Percentiles rank a stretch among this genome's conserved stretches.
Conservation (phyloP, 768 basidiomycete genomes). For the Tulasnella calospora region DNA sequence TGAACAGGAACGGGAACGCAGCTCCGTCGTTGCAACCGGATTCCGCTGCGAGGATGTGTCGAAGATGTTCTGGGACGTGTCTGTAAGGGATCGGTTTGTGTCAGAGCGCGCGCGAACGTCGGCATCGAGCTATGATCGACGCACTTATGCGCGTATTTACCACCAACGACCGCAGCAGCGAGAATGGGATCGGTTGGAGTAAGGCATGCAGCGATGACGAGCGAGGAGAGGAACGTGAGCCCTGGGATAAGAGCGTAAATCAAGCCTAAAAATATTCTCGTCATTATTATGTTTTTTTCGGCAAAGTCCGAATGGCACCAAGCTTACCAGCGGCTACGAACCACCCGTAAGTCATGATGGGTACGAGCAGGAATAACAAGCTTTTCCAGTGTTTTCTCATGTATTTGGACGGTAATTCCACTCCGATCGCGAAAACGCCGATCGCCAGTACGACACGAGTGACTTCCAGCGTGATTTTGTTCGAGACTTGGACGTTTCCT, state of each 20-base stretch:
- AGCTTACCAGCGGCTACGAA: slow-evolving; percentile 27
- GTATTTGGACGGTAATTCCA: slow-evolving; percentile 94
- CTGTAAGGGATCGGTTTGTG: neutral
- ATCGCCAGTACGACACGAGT: slow-evolving; percentile 92
- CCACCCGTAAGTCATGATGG: slow-evolving; percentile 36
- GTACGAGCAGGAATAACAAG: slow-evolving; percentile 73
- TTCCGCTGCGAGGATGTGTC: slow-evolving; percentile 38
- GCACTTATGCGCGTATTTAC: slow-evolving; percentile 77
- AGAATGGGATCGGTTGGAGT: slow-evolving; percentile 94
- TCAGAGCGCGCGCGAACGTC: too few species aligned
- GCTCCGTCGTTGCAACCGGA: slow-evolving; percentile 93
- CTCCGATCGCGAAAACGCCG: slow-evolving; percentile 96
- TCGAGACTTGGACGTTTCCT: slow-evolving; percentile 46
- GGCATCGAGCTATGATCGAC: too few species aligned
- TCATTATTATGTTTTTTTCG: neutral
- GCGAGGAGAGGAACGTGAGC: slow-evolving; percentile 79
- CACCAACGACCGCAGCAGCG: slow-evolving; percentile 87
- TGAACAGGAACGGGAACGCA: slow-evolving; percentile 88
- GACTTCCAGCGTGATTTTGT: slow-evolving; percentile 84
- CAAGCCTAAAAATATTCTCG: slow-evolving; percentile 47
- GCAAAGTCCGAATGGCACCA: neutral
- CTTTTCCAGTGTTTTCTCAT: slow-evolving; percentile 91
- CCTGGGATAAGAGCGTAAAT: slow-evolving; percentile 90
- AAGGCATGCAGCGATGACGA: slow-evolving; percentile 87
- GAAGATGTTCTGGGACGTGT: slow-evolving; percentile 60